phyloP scores from a whole-genome alignment of 1,284 basidiomycete genomes.

The Bondarzewia mesenterica region DNA sequence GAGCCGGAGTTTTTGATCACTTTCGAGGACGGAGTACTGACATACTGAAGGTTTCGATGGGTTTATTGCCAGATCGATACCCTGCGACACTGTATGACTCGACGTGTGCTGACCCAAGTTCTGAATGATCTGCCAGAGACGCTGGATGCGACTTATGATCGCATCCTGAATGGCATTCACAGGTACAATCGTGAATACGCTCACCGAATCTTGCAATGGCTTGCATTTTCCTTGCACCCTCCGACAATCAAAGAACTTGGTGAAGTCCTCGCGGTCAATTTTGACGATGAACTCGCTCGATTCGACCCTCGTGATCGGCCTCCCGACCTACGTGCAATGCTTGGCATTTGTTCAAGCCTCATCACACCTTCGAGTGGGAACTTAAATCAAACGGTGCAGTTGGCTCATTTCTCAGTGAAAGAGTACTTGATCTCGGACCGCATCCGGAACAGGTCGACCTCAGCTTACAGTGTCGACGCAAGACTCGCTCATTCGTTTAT shows the following conservation, averaged over 20 bases:
- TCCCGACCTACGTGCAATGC: no score
- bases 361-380: no score
- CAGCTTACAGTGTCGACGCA: background rate
- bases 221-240: background rate
- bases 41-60: slow-evolving; percentile 3
- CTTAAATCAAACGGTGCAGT: background rate
- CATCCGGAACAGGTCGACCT: background rate
- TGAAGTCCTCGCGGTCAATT: background rate
- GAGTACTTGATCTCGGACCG: background rate
- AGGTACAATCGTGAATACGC: background rate
- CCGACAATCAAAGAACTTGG: background rate
- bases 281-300: background rate
- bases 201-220: slow-evolving; percentile 6
- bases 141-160: slow-evolving; percentile 5
- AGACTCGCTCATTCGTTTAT: background rate
- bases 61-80: background rate
- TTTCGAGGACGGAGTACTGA: background rate
- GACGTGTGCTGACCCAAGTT: background rate
- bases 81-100: background rate
- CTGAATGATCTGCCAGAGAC: slow-evolving; percentile 1
- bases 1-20: background rate
- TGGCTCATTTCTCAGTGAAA: background rate
- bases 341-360: no score
- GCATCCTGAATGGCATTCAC: slow-evolving; percentile 1
- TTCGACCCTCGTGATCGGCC: no score